A percentile compares a stretch with the other conserved stretches of the same genome.
These are phyloP conservation scores for Otatea glauca DNA, from an alignment of 176 grass and related monocot species.

Conservation along the genomic window DNA sequence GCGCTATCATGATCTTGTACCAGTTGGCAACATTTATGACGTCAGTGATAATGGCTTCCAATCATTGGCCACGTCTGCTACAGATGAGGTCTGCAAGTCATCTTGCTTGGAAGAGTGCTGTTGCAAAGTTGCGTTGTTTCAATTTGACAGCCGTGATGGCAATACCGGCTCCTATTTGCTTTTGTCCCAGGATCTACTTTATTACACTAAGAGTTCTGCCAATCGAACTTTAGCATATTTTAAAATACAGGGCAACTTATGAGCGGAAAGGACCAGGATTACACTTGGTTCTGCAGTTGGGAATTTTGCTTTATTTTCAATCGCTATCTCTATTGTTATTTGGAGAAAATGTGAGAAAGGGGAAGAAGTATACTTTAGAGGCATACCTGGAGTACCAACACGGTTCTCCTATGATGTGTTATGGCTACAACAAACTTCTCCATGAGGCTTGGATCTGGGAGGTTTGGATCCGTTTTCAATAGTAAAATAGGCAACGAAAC, in stretches of 20 bases:
- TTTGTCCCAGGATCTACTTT: background rate
- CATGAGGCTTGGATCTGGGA: background rate
- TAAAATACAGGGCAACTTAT: background rate
- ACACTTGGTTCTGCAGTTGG: background rate
- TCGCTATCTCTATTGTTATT: background rate
- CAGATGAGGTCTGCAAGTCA: background rate
- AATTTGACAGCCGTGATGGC: background rate
- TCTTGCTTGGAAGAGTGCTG: background rate
- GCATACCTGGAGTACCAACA: conserved; percentile 1
- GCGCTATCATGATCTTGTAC: background rate
- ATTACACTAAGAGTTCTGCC: background rate
- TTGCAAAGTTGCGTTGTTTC: conserved; percentile 7
- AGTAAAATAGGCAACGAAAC: background rate
- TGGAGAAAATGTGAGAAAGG: background rate
- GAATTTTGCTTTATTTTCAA: background rate
- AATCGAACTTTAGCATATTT: background rate
- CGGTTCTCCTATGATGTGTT: background rate
- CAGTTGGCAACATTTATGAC: background rate
- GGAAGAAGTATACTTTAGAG: background rate
- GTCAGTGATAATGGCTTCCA: background rate
- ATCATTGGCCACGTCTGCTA: background rate
- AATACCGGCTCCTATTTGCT: background rate
- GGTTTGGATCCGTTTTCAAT: conserved; percentile 1
- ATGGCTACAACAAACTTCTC: background rate
- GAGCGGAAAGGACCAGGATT: background rate